Percentiles rank a stretch among this genome's conserved stretches.
phyloP scores from a whole-genome alignment of 306 rosid species.

The Rosa rugosa region DNA sequence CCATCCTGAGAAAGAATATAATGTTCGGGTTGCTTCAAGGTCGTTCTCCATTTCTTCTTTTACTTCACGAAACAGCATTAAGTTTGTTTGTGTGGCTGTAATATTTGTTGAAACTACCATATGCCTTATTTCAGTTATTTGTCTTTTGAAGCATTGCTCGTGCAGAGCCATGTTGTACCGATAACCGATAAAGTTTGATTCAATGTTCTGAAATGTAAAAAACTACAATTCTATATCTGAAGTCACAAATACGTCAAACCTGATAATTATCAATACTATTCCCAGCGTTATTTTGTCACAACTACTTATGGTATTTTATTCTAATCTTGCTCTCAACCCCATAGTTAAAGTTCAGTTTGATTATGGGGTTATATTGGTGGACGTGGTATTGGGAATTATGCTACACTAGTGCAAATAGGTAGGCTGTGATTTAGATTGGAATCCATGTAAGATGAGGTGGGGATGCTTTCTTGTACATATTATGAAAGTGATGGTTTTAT shows the following conservation, averaged over 20 bases:
- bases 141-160: not conserved
- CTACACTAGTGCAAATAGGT: not conserved
- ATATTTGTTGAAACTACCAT: not conserved
- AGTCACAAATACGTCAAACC: not conserved
- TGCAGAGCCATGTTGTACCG: not conserved
- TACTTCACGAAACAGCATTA: not conserved
- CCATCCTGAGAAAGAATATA: constrained; percentile 48
- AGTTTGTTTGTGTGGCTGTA: not conserved
- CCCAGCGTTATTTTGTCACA: not conserved
- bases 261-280: not conserved
- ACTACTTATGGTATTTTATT: not conserved
- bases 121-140: not conserved
- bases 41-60: constrained; percentile 7
- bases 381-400: not conserved
- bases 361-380: not conserved
- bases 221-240: not conserved
- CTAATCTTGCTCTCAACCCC: not conserved
- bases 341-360: not conserved
- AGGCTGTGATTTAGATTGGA: not conserved
- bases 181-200: not conserved
- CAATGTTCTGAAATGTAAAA: not conserved
- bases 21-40: constrained; percentile 52
- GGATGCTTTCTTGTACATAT: not conserved
- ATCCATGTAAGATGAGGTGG: not conserved
- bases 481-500: not conserved